Evolutionary conservation across 805 yeast species (phyloP).

Genomic region (Candida namnaoensis): DNA sequence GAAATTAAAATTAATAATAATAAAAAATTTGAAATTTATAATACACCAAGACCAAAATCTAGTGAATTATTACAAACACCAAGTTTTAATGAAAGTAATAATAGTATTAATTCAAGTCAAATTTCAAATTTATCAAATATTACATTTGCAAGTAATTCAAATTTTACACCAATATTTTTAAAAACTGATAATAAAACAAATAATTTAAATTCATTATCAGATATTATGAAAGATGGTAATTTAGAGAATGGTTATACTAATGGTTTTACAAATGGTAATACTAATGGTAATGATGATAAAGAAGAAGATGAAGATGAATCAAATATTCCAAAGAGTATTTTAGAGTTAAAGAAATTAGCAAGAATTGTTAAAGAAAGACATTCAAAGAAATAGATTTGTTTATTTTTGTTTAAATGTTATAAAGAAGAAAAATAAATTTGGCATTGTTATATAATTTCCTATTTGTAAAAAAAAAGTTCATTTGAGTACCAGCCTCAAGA

Average conservation of each 20-base stretch:
- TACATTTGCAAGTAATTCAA: conserved; percentile 14
- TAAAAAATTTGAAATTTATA: conserved; percentile 12
- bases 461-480: too few relatives aligned
- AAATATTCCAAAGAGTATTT: conserved; percentile 12
- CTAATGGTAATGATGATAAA: not conserved
- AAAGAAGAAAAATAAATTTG: too few relatives aligned
- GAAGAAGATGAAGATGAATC: conserved; percentile 1
- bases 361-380: conserved; percentile 15
- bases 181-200: conserved; percentile 1
- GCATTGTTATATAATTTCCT: too few relatives aligned
- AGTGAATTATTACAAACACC: conserved; percentile 19
- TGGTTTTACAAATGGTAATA: too few relatives aligned
- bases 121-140: conserved; percentile 16
- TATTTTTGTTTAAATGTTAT: too few relatives aligned
- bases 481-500: too few relatives aligned
- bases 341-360: conserved; percentile 15
- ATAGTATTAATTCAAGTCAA: conserved; percentile 8
- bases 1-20: too few relatives aligned
- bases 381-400: conserved; percentile 4
- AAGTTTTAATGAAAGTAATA: conserved; percentile 12
- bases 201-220: too few relatives aligned
- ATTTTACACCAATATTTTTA: conserved; percentile 1
- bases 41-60: conserved; percentile 20
- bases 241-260: too few relatives aligned
- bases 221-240: too few relatives aligned